Base-by-base conservation (phyloP, 1,284 basidiomycete species). In the Naganishia albida region DNA sequence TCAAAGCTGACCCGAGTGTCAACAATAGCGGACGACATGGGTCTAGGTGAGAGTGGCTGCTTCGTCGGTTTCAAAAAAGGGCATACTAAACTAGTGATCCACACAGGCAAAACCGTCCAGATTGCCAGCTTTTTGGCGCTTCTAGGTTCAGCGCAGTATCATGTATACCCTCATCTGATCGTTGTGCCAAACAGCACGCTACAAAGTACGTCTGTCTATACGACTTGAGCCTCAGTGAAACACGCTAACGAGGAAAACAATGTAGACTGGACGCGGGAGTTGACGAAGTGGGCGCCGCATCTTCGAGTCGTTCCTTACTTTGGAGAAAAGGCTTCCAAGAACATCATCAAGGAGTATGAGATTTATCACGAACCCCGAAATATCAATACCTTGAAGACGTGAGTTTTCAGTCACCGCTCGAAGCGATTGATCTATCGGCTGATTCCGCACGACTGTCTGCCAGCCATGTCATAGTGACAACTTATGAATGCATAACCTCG, bases 181-280 rank as follows among this genome's bases (percentile, higher is more conserved):
- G 87, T 96, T 4, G 95, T 98, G 3, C 95, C 95, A 0, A 96
- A 98, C 74, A 91, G 91, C 2, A 95, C 93, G 0, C 86, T 96
- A 66, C 88, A 88, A 49, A 97, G 75, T 78, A 60, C 91, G 76
- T 93, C 86, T n/a, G 76, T 93, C 4, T 34, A 34, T 34, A 10
- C 34, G 34, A 34, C 6, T 34, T 34, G 10, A 34, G 4, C 34
- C 10, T 10, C 10, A 6, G 10, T 34, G 10, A 4, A 34, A 6
- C 6, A 34, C 34, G 34, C 34, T 34, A 10, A 34, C 34, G 34
- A 34, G 34, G 10, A 10, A 10, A 34, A 34, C 4, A 30, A 38
- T 43, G 2, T 55, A 76, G 75, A 81, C 69, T 81, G 82, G 83
- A 77, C 83, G 30, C 77, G 84, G 34, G 95, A 99, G 75, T 93